A percentile compares a stretch with the other conserved stretches of the same genome.
Evolutionary conservation across 257 asterid genomes (phyloP).

Genomic region (Penstemon newberryi): DNA sequence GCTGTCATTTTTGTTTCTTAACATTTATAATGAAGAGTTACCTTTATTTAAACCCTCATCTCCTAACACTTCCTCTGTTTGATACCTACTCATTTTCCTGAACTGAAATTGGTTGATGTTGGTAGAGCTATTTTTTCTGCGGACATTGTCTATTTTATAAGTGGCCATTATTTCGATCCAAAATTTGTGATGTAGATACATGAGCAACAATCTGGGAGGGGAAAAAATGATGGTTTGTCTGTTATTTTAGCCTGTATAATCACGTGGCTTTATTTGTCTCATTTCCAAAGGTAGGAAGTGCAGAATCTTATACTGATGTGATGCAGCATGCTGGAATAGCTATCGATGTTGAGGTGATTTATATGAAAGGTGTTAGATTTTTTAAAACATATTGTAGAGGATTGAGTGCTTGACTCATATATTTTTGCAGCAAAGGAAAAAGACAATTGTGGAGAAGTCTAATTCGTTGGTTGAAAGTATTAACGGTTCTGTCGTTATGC

Average conservation of each 20-base stretch:
- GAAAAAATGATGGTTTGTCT: conserved; percentile 15
- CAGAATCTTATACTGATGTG: conserved; percentile 67
- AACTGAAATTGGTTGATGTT: conserved; percentile 1
- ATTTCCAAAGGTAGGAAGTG: conserved; percentile 56
- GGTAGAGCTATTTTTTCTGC: conserved; percentile 2
- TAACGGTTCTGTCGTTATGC: conserved; percentile 61
- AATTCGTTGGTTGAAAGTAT: conserved; percentile 64
- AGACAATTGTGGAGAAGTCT: conserved; percentile 57
- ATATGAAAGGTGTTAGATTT: conserved; percentile 10
- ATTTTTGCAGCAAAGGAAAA: conserved; percentile 75
- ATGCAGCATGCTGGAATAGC: conserved; percentile 75
- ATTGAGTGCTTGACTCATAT: conserved; percentile 19
- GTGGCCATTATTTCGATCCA: not conserved
- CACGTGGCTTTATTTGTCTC: conserved; percentile 10
- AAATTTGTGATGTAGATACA: not conserved
- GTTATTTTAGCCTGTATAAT: conserved; percentile 16
- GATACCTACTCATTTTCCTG: conserved; percentile 4
- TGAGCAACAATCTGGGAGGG: not conserved
- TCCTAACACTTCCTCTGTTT: not conserved
- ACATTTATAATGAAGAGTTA: not conserved
- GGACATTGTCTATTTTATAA: conserved; percentile 5
- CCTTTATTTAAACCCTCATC: conserved; percentile 2
- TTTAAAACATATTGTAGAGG: conserved; percentile 14
- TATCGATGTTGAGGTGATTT: conserved; percentile 65
- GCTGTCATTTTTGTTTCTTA: not conserved